Evolutionary conservation across 2,329 filamentous ascomycete species (phyloP).

Genomic region (Penicillium sp.): DNA sequence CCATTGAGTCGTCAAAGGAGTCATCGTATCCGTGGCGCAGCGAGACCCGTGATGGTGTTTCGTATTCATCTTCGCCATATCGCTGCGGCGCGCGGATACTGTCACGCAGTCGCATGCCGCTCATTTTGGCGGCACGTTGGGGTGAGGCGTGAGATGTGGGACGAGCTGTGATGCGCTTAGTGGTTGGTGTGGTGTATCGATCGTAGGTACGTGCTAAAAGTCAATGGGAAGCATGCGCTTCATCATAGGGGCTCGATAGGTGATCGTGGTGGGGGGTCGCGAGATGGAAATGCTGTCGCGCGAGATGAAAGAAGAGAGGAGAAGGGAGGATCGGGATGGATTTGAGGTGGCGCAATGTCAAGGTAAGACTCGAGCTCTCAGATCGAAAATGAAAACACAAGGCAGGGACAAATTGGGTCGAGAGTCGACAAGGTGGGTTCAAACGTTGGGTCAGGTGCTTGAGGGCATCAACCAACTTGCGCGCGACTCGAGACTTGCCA

Average conservation of each 20-base stretch:
- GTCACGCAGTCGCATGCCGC: constrained; percentile 28
- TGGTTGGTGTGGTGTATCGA: neutral
- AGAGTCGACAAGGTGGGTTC: neutral
- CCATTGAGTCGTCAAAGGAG: neutral
- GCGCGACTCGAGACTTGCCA: neutral
- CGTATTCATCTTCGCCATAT: constrained; percentile 21
- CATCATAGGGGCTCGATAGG: neutral
- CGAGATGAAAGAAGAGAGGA: neutral
- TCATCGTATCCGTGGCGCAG: neutral
- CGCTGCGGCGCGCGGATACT: constrained; percentile 26
- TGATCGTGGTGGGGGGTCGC: neutral
- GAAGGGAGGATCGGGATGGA: neutral
- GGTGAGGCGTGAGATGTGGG: neutral
- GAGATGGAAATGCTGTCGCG: neutral
- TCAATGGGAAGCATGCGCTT: neutral
- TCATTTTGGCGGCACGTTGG: constrained; percentile 4
- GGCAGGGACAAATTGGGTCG: neutral
- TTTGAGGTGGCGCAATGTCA: neutral
- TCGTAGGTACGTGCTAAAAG: neutral
- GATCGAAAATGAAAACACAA: neutral
- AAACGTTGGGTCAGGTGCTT: neutral
- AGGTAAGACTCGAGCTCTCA: neutral
- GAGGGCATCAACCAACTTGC: neutral
- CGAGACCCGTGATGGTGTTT: constrained; percentile 5
- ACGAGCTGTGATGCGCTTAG: neutral